Evolutionary conservation across 768 basidiomycete species (phyloP), one percentile per base, ranked within the genome.

Genomic region (Sarcodon aspratus): DNA sequence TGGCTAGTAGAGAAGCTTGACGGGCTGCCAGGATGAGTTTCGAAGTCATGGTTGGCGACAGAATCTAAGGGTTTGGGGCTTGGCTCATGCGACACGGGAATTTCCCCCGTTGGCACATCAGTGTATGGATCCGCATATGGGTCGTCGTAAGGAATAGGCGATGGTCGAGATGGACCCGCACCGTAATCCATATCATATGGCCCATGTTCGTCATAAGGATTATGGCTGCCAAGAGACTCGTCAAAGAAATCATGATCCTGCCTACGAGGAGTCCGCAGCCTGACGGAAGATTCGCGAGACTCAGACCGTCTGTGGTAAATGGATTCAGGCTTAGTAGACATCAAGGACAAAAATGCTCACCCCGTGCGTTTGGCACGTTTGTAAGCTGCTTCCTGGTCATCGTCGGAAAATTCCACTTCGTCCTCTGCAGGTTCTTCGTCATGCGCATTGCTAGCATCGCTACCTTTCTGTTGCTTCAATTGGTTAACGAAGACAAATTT

Each of bases 381-480:
- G 59, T 82, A 75, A 31, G 79, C 80, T 13, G 79, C 78, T 63
- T 98, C 95, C 48, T 82, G 75, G 62, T 98, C 95, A 55, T 98
- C 95, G 55, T 98, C 95, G 3, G 88, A 92, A 65, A 94, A 98
- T 61, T 98, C 95, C 32, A 89, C 59, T 59, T 97, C 95, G 48
- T 90, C 78, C 15, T 89, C 92, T 1, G 72, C 86, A 2, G 89
- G 83, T 61, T 98, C 95, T 64, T 98, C 95, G 59, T 98, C 95
- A 55, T 92, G 80, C 9, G 92, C 72, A 60, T 97, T 98, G 58
- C 87, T 91, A 17, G 95, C 95, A 56, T 98, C 95, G 54, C 88
- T 92, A 37, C 94, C 95, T 60, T 82, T 93, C 52, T 79, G 61
- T 13, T 67, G 71, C 51, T 76, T 75, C 43, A 97, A 73, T 43